Percentiles rank a stretch among this genome's conserved stretches.
Evolutionary conservation across 768 basidiomycete species (phyloP).

Genomic region (Nevesoporus exiguus): DNA sequence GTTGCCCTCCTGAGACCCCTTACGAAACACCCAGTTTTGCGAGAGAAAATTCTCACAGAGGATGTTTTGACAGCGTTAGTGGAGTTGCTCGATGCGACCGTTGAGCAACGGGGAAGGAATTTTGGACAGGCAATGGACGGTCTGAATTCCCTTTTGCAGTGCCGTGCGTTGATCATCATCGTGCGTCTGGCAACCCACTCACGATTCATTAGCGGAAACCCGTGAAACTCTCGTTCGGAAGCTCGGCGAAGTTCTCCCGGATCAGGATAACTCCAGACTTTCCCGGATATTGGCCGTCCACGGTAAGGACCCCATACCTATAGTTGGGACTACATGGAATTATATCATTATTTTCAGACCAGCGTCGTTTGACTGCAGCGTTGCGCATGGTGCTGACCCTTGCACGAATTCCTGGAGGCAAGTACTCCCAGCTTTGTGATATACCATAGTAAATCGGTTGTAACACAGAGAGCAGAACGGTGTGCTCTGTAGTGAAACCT

Average conservation of each 20-base stretch:
- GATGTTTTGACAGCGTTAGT: constrained; percentile 15
- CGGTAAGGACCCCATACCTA: background rate
- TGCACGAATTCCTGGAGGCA: constrained; percentile 18
- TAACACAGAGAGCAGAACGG: background rate
- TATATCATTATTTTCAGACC: constrained; percentile 4
- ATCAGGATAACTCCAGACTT: constrained; percentile 5
- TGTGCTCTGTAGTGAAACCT: constrained; percentile 7
- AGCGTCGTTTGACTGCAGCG: constrained; percentile 9
- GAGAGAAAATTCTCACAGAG: constrained; percentile 11
- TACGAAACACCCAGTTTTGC: constrained; percentile 18
- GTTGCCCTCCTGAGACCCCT: constrained; percentile 20
- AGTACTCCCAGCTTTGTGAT: background rate
- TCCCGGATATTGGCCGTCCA: constrained; percentile 12
- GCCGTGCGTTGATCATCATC: constrained; percentile 8
- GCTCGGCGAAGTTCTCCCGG: background rate
- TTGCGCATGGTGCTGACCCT: constrained; percentile 19
- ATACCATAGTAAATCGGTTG: too few species aligned
- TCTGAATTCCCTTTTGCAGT: constrained; percentile 16
- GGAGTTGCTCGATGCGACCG: constrained; percentile 10
- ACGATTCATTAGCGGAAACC: too few species aligned
- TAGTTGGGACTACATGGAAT: background rate
- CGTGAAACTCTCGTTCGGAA: constrained; percentile 1
- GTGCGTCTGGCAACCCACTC: background rate
- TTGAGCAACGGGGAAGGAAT: background rate
- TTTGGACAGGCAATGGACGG: constrained; percentile 25